A percentile compares a stretch with the other conserved stretches of the same genome.
These are phyloP conservation scores for Beta macrorhiza DNA, from an alignment of 179 eudicot species.

Conservation along the genomic window DNA sequence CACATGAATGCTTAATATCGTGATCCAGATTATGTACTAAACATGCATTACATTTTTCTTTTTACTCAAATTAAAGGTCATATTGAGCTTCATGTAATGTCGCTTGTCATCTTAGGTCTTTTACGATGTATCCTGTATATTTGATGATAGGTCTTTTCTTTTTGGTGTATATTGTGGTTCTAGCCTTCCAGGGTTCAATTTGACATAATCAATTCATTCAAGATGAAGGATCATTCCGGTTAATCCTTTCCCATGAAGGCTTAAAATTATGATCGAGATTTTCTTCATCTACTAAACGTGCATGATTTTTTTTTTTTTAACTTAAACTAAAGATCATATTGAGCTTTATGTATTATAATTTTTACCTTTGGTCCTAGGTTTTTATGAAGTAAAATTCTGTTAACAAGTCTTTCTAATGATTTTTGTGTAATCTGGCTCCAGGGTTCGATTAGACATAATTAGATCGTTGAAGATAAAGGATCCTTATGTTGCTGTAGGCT, in stretches of 20 bases:
- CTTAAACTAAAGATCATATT: neutral
- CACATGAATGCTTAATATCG: neutral
- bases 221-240: conserved; percentile 51
- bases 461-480: conserved; percentile 60
- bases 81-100: neutral
- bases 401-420: neutral
- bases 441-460: conserved; percentile 67
- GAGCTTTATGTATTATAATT: neutral
- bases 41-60: neutral
- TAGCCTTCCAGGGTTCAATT: conserved; percentile 47
- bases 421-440: conserved; percentile 30
- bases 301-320: neutral
- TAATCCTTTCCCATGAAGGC: neutral
- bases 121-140: neutral
- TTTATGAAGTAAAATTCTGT: neutral
- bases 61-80: neutral
- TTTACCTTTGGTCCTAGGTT: neutral
- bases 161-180: conserved; percentile 16
- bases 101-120: neutral
- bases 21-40: neutral
- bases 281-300: neutral
- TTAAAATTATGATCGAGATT: neutral
- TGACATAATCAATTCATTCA: conserved; percentile 65
- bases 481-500: conserved; percentile 68
- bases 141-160: neutral